These are phyloP conservation scores for Naganishia sp. DNA, from an alignment of 1,284 basidiomycete genomes.

Conservation along the genomic window DNA sequence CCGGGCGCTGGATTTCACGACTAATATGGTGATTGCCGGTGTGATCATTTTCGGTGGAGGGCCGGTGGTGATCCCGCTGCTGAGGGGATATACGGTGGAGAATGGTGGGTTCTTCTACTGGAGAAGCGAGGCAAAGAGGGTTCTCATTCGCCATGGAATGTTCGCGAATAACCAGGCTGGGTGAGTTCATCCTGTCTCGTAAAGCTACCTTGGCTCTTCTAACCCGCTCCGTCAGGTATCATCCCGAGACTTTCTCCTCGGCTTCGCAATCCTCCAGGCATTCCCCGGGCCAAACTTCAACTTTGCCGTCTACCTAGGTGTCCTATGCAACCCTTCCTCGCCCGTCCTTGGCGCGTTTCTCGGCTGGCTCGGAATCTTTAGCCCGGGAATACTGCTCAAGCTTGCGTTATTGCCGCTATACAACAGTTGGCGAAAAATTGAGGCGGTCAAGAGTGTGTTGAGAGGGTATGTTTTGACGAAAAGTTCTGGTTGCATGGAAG, in stretches of 20 bases:
- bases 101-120: slow-evolving; percentile 46
- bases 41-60: slow-evolving; percentile 65
- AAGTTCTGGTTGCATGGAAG: not conserved
- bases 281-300: slow-evolving; percentile 65
- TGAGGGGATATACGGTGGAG: slow-evolving; percentile 62
- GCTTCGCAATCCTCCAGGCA: slow-evolving; percentile 62
- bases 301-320: slow-evolving; percentile 62
- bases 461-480: slow-evolving; percentile 48
- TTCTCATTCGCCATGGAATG: not conserved
- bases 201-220: slow-evolving; percentile 16
- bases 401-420: slow-evolving; percentile 60
- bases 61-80: slow-evolving; percentile 63
- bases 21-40: slow-evolving; percentile 57
- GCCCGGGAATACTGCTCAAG: slow-evolving; percentile 60
- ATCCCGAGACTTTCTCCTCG: slow-evolving; percentile 46
- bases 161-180: slow-evolving; percentile 1
- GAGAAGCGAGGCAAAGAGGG: not conserved
- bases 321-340: slow-evolving; percentile 52
- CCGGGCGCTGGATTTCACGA: slow-evolving; percentile 53
- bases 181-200: not conserved
- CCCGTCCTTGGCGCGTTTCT: slow-evolving; percentile 57
- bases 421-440: slow-evolving; percentile 55
- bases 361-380: slow-evolving; percentile 59
- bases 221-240: slow-evolving; percentile 31
- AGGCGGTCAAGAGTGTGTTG: slow-evolving; percentile 55